These are phyloP conservation scores for Vachellia pachyceras DNA, from an alignment of 306 rosid genomes.

Conservation along the genomic window DNA sequence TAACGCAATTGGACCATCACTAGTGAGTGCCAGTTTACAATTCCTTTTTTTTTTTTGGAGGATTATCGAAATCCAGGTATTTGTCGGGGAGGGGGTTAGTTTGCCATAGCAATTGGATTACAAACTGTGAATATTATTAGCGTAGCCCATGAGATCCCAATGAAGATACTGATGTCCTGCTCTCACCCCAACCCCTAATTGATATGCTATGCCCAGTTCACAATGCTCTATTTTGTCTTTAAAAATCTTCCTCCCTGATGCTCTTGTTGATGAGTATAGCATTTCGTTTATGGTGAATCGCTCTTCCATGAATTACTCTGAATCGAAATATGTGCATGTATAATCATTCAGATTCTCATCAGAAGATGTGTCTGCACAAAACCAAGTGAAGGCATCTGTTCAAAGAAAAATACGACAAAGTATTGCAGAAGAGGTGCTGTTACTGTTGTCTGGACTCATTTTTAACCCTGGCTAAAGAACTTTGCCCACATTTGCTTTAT, in stretches of 20 bases:
- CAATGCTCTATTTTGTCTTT: not conserved
- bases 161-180: not conserved
- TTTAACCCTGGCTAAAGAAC: not conserved
- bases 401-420: slow-evolving; percentile 93
- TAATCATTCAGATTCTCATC: slow-evolving; percentile 67
- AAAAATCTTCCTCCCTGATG: not conserved
- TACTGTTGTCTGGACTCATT: slow-evolving; percentile 2
- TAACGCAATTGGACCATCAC: slow-evolving; percentile 21
- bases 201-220: not conserved
- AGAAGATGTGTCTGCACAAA: slow-evolving; percentile 97
- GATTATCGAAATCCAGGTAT: slow-evolving; percentile 4
- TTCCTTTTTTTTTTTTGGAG: not conserved
- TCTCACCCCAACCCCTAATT: not conserved
- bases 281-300: slow-evolving; percentile 14
- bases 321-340: not conserved
- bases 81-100: not conserved
- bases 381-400: slow-evolving; percentile 98
- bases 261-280: not conserved
- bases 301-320: not conserved
- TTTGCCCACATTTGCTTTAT: not conserved
- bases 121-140: not conserved
- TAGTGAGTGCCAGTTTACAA: not conserved
- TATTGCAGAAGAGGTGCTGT: slow-evolving; percentile 92
- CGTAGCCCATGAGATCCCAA: not conserved
- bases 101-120: not conserved